Evolutionary conservation across 257 asterid genomes (phyloP), one percentile per base, ranked within the genome.

Genomic region (Euphrasia confusa): DNA sequence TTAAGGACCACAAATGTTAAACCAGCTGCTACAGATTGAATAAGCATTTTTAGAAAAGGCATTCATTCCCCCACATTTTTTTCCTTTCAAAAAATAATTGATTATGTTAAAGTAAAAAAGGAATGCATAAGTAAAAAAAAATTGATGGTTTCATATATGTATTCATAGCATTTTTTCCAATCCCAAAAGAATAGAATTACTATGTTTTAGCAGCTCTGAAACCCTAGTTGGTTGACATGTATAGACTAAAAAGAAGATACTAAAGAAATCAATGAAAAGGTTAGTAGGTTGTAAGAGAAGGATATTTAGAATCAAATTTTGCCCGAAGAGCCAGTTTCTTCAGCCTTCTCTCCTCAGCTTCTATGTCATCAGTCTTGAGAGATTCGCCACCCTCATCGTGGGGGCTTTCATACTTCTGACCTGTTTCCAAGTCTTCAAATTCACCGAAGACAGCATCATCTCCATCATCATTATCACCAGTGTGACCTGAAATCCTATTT

Each of bases 381-480:
- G 66, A 67, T 72, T 39, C 71, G 58, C 64, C 70, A 58, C 18
- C 30, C 55, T 44, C 78, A 45, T 62, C 83, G 30, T 52, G 66
- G 59, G 63, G 68, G 44, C 76, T 72, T 79, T 77, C 82, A 75
- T 67, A 79, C 77, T 79, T 87, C 72, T 84, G 77, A 68, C 97
- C 99, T 6, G 96, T 87, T 84, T 93, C 99, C 79, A 93, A 64
- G 78, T 93, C 99, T 79, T 89, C 97, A 76, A 93, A 89, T 52
- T 87, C 96, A 64, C 94, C 99, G 73, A 80, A 75, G 54, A 75
- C 82, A 48, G 60, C 77, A 54, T 73, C 84, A 27, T 79, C 85
- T 3, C 65, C 79, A 30, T 57, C 83, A 67, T 65, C 79, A 61
- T 52, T 48, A 67, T 57, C 75, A 67, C 75, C 84, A 66, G 54